A percentile compares a stretch with the other conserved stretches of the same genome.
Evolutionary conservation across 75 land plant genomes (phyloP).

Genomic region (Chamaecyparis obtusa): DNA sequence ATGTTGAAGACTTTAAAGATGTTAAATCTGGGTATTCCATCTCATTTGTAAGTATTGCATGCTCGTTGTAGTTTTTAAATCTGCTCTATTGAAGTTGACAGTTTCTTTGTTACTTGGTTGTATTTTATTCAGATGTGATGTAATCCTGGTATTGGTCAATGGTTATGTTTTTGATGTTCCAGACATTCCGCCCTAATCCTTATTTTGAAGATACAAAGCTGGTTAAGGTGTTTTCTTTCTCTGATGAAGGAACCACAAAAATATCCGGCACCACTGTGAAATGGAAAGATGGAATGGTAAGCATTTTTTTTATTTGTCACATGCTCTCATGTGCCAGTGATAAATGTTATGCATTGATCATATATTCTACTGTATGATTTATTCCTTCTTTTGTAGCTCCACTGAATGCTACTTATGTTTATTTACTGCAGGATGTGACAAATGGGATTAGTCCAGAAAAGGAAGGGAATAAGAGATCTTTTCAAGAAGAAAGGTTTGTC

Average conservation of each 20-base stretch:
- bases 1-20: slow-evolving; percentile 90
- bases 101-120: background rate
- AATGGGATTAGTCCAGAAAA: slow-evolving; percentile 67
- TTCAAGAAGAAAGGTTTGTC: slow-evolving; percentile 68
- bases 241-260: slow-evolving; percentile 76
- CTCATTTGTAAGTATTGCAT: slow-evolving; percentile 60
- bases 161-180: slow-evolving; percentile 8
- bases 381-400: background rate
- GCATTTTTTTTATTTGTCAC: background rate
- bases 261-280: slow-evolving; percentile 67
- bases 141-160: background rate
- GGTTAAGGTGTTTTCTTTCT: slow-evolving; percentile 64
- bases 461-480: slow-evolving; percentile 73
- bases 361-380: background rate
- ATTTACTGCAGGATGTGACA: slow-evolving; percentile 49
- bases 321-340: too few relatives aligned
- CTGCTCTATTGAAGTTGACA: background rate
- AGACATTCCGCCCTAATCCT: slow-evolving; percentile 83
- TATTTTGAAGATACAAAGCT: slow-evolving; percentile 88
- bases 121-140: background rate
- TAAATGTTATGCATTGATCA: background rate
- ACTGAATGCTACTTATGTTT: background rate
- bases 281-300: slow-evolving; percentile 98
- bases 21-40: slow-evolving; percentile 92
- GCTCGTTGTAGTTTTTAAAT: background rate